Evolutionary conservation across 75 land plant species (phyloP).

Genomic region (Sequoiadendron giganteum): DNA sequence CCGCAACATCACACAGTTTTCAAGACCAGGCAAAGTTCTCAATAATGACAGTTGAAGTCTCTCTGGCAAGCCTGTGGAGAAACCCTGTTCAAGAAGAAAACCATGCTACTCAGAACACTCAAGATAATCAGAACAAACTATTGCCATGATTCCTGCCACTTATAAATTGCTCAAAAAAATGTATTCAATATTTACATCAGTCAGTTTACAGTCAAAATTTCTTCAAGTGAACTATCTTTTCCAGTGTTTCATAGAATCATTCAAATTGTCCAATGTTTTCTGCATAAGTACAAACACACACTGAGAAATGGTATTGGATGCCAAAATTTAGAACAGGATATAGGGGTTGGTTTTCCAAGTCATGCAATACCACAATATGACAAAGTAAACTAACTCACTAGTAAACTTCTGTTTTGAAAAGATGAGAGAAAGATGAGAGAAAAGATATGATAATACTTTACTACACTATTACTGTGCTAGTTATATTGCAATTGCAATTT

Average conservation of each 20-base stretch:
- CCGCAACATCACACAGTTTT: constrained; percentile 87
- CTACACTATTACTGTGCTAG: not conserved
- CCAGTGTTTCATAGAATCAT: not conserved
- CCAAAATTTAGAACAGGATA: not conserved
- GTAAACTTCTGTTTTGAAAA: not conserved
- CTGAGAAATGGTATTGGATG: not conserved
- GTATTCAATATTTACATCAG: not conserved
- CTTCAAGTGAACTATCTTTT: not conserved
- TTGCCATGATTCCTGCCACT: not conserved
- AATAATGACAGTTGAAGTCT: constrained; percentile 79
- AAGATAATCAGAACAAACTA: not conserved
- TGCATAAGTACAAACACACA: not conserved
- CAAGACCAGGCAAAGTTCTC: constrained; percentile 93
- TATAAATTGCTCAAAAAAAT: not conserved
- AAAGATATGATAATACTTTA: not conserved
- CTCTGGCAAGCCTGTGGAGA: constrained; percentile 97
- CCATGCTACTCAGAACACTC: not conserved
- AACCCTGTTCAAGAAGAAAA: constrained; percentile 57
- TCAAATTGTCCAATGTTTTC: not conserved
- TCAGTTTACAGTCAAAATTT: not conserved
- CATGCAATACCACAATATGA: not conserved
- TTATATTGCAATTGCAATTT: not conserved
- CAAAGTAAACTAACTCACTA: not conserved
- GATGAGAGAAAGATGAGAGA: not conserved
- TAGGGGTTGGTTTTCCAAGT: not conserved